phyloP scores from a whole-genome alignment of 768 basidiomycete genomes.

The Russula compacta region DNA sequence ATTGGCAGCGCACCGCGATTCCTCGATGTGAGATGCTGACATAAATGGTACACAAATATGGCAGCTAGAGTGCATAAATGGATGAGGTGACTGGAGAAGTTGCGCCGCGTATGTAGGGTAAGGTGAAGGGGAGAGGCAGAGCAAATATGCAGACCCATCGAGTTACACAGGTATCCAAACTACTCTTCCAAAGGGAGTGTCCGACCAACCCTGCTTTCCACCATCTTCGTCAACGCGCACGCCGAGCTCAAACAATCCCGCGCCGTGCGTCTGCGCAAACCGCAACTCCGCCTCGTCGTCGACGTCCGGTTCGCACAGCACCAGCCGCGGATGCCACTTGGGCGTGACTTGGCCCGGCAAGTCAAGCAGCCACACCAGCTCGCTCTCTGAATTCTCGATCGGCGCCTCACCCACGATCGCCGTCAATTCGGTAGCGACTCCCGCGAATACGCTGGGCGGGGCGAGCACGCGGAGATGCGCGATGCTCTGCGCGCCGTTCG shows the following conservation, averaged over 20 bases:
- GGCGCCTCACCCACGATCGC: slow-evolving; percentile 42
- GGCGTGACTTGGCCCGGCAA: neutral
- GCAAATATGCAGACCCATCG: too few species aligned
- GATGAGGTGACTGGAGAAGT: too few species aligned
- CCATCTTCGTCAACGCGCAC: slow-evolving; percentile 31
- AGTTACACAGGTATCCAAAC: slow-evolving; percentile 28
- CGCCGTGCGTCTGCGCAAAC: slow-evolving; percentile 25
- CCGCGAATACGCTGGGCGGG: slow-evolving; percentile 24
- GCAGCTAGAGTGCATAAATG: too few species aligned
- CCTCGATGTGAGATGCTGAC: too few species aligned
- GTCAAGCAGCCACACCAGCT: slow-evolving; percentile 16
- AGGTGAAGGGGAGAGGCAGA: too few species aligned
- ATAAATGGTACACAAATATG: too few species aligned
- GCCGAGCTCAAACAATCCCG: slow-evolving; percentile 46
- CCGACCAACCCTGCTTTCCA: slow-evolving; percentile 26
- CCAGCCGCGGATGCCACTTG: slow-evolving; percentile 25
- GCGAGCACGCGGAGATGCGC: slow-evolving; percentile 41
- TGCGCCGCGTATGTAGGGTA: too few species aligned
- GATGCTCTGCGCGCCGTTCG: slow-evolving; percentile 41
- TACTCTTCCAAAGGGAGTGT: slow-evolving; percentile 44
- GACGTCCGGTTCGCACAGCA: slow-evolving; percentile 29
- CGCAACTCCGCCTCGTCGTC: slow-evolving; percentile 28
- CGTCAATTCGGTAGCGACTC: slow-evolving; percentile 33
- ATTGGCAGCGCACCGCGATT: too few species aligned
- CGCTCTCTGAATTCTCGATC: neutral